Base-by-base conservation (phyloP, 2,329 filamentous ascomycete species). In the Aspergillus terreus region DNA sequence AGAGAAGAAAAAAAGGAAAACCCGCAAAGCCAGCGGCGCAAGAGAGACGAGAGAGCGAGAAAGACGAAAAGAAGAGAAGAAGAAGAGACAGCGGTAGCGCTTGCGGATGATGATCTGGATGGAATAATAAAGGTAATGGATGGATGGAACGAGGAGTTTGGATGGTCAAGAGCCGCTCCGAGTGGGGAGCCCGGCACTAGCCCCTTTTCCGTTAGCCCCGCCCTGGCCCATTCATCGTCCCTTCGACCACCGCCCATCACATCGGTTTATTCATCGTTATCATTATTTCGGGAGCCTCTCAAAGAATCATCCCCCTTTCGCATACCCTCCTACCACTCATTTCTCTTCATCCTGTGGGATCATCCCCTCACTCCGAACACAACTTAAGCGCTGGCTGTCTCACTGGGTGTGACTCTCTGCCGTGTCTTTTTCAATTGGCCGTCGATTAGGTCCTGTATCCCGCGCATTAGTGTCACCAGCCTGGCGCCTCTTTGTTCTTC, bases 121-220 rank as follows among this genome's bases (percentile, higher is more conserved):
- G 53, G 53, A 53, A 40, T 19, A 19, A 46, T 53, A 50, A 50
- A 19, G 42, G 47, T 21, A 45, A 15, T 45, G 42, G n/a, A 44
- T 50, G 33, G 56, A 46, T 48, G 55, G 49, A 58, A 56, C 45
- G 56, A 56, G 60, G 57, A 61, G 58, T 57, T 56, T 58, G 55
- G 60, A 58, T 56, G 58, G 54, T 58, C 62, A 58, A 63, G 63
- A 65, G 62, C 64, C 58, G 62, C 60, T 54, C 53, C 46, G 53
- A 48, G 52, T 55, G 60, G 58, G 57, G 60, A 53, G 36, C 43
- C 52, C 47, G 43, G 14, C 49, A 15, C 62, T 65, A 63, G 47
- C 10, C 56, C 44, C 4, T 3, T 32, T 43, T 14, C 4, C 40
- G 59, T 57, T 61, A 61, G 59, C 35, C 25, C 36, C 35, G 46